A percentile compares a stretch with the other conserved stretches of the same genome.
Conservation (phyloP, 140 eudicot species). For the Erigeron philadelphicus region DNA sequence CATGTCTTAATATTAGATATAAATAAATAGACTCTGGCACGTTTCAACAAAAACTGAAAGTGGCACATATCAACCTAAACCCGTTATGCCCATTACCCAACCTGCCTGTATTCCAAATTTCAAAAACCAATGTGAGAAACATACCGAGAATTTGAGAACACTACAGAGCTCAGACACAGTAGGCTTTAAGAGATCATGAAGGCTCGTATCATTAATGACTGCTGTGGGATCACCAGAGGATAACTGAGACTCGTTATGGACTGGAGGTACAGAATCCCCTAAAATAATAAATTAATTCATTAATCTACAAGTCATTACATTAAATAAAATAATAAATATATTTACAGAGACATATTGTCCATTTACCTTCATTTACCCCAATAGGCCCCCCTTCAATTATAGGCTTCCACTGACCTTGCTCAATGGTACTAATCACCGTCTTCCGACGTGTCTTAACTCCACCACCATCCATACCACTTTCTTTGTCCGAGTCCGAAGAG, state of each 20-base stretch:
- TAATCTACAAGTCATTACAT: not conserved
- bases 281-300: slow-evolving; percentile 22
- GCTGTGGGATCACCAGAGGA: slow-evolving; percentile 24
- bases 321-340: not conserved
- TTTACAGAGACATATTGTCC: not conserved
- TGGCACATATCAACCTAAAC: slow-evolving; percentile 25
- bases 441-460: slow-evolving; percentile 45
- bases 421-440: slow-evolving; percentile 21
- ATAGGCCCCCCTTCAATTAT: slow-evolving; percentile 25
- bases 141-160: slow-evolving; percentile 52
- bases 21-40: too few species aligned
- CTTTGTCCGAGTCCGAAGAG: slow-evolving; percentile 22
- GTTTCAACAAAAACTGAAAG: not conserved
- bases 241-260: slow-evolving; percentile 27
- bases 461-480: slow-evolving; percentile 22
- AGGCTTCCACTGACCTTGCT: slow-evolving; percentile 29
- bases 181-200: slow-evolving; percentile 37
- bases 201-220: not conserved
- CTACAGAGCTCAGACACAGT: slow-evolving; percentile 48
- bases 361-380: slow-evolving; percentile 24
- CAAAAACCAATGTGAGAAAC: slow-evolving; percentile 20
- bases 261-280: slow-evolving; percentile 23
- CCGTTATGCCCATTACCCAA: slow-evolving; percentile 9
- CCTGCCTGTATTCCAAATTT: not conserved
- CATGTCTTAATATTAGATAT: too few species aligned